phyloP scores from a whole-genome alignment of 148 eudicot genomes.

The Pouteria glomerata region DNA sequence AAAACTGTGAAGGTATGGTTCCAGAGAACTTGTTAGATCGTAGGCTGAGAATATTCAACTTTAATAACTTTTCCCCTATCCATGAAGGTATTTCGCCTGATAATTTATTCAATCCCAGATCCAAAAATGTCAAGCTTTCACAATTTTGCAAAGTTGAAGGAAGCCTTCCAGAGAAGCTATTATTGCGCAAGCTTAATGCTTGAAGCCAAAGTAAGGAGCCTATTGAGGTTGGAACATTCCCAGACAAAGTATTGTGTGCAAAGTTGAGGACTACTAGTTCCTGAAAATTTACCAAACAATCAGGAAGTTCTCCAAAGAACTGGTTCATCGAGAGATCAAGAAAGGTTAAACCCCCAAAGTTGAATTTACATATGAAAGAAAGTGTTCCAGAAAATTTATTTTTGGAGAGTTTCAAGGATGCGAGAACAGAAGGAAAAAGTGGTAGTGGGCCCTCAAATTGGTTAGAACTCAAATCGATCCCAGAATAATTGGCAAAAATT shows the following conservation, averaged over 20 bases:
- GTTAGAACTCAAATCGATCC: not conserved
- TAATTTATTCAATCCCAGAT: constrained; percentile 13
- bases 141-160: constrained; percentile 10
- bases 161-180: constrained; percentile 15
- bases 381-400: too few species aligned
- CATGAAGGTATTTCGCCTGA: constrained; percentile 17
- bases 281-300: constrained; percentile 3
- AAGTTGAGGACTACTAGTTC: not conserved
- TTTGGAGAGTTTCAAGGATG: not conserved
- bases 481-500: not conserved
- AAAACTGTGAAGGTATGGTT: not conserved
- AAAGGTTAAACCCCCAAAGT: too few species aligned
- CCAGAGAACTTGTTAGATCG: constrained; percentile 1
- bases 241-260: constrained; percentile 13
- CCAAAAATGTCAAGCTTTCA: not conserved
- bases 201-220: not conserved
- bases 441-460: not conserved
- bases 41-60: not conserved
- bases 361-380: not conserved
- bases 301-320: constrained; percentile 13
- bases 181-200: constrained; percentile 12
- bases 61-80: not conserved
- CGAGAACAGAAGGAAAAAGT: too few species aligned
- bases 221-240: constrained; percentile 20
- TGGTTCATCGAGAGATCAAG: not conserved